Evolutionary conservation across 1,284 basidiomycete genomes (phyloP), one percentile per base, ranked within the genome.

Genomic region (Austroboletus rostrupii): DNA sequence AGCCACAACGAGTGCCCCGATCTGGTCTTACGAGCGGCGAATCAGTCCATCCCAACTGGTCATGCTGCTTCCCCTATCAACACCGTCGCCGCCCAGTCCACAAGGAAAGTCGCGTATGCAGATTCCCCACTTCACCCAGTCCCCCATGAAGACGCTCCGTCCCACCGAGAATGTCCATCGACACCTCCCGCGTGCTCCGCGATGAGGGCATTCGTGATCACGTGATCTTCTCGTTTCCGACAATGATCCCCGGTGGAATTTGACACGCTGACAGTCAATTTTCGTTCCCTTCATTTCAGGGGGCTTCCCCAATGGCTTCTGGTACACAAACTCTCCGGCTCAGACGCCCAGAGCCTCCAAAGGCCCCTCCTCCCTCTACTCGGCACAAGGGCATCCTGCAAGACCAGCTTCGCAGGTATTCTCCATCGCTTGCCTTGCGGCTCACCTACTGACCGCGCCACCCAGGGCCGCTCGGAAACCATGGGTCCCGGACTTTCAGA

Each of bases 401-500:
- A 65, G 87, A 90, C 58, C 83, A 87, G 61, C 72, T 87, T 53
- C 78, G 87, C 56, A 80, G 85, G 86, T 83, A 46, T 50, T 66
- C 41, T 42, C 36, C 32, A 17, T 41, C 28, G 40, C 45, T 23
- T 26, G 45, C n/a, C 14, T 21, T 10, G 12, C 12, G 29, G 38
- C 44, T 43, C 29, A 44, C 36, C 51, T 39, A 45, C 55, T 43
- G 53, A 57, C 50, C 48, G 42, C 35, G 16, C 42, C 26, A 21
- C 43, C 28, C 38, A 87, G 86, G 63, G 67, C 84, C 32, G 79
- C 84, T 55, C 80, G 80, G 41, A 79, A 78, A 49, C 90, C 91
- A 74, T 93, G 91, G 85, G 79, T 80, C 48, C 93, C 94, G 32
- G 80, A 81, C 52, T 87, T 94, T 59, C 87, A 85, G 17, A 72